These are phyloP conservation scores for Euclidium syriacum DNA, from an alignment of 345 rosid genomes.

Conservation along the genomic window DNA sequence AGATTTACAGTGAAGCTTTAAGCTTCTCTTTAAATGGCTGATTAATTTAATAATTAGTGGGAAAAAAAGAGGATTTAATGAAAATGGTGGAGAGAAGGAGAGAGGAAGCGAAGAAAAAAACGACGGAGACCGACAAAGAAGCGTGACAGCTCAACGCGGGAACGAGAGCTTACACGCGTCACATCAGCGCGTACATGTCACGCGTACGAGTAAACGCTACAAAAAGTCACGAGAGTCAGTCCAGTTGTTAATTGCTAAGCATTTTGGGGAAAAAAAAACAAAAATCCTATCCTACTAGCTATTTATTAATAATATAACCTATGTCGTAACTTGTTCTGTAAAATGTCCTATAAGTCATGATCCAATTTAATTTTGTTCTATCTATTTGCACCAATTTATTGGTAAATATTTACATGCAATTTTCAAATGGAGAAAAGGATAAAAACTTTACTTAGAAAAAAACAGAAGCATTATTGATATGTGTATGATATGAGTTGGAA, in stretches of 20 bases:
- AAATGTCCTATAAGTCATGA: too few relatives aligned
- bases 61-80: not conserved
- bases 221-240: not conserved
- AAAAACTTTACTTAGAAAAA: not conserved
- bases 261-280: not conserved
- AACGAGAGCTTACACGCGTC: conserved; percentile 7
- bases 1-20: conserved; percentile 13
- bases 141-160: conserved; percentile 35
- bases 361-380: not conserved
- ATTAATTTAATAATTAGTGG: not conserved
- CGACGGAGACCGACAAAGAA: conserved; percentile 23
- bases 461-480: not conserved
- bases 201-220: not conserved
- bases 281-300: not conserved
- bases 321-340: too few relatives aligned
- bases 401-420: not conserved
- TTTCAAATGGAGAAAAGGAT: not conserved
- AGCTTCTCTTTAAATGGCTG: not conserved
- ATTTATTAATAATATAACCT: too few relatives aligned
- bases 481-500: not conserved
- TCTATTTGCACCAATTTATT: not conserved
- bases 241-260: conserved; percentile 1
- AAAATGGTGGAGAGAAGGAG: conserved; percentile 5
- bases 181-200: conserved; percentile 12
- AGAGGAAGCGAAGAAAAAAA: conserved; percentile 3